These are phyloP conservation scores for Spiromastix sp. DNA, from an alignment of 2,329 filamentous ascomycete species.

Conservation along the genomic window DNA sequence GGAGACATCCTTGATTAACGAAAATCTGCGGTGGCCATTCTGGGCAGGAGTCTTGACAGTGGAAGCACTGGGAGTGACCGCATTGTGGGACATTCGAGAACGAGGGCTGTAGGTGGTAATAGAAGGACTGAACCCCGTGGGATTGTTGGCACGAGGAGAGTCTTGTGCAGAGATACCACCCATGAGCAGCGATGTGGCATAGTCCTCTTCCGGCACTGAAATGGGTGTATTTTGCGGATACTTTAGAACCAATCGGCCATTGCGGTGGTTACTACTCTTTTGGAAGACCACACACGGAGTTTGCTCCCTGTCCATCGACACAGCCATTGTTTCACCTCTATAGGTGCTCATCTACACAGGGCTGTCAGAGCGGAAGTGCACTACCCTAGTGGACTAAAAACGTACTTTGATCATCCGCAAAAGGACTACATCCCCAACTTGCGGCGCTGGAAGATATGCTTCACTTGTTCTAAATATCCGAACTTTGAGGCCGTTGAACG, in stretches of 20 bases:
- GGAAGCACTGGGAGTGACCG: too few species aligned
- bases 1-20: slow-evolving; percentile 53
- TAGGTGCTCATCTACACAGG: slow-evolving; percentile 1
- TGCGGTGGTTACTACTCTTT: slow-evolving; percentile 14
- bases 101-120: too few species aligned
- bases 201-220: slow-evolving; percentile 19
- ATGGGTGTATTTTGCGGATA: slow-evolving; percentile 20
- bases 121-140: too few species aligned
- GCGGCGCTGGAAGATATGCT: slow-evolving; percentile 33
- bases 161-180: neutral
- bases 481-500: slow-evolving; percentile 38
- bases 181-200: slow-evolving; percentile 18
- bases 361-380: neutral
- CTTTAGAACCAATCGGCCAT: slow-evolving; percentile 14
- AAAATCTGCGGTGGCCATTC: slow-evolving; percentile 41
- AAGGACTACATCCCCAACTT: slow-evolving; percentile 54
- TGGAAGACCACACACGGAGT: slow-evolving; percentile 28
- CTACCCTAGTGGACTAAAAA: too few species aligned
- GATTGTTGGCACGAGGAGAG: too few species aligned
- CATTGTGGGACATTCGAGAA: too few species aligned
- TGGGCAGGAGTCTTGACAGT: neutral
- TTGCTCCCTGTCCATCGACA: slow-evolving; percentile 18
- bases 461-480: slow-evolving; percentile 50
- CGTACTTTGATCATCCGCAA: slow-evolving; percentile 48
- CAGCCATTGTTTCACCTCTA: slow-evolving; percentile 4